These are phyloP conservation scores for Letharia lupina DNA, from an alignment of 495 filamentous ascomycete genomes.

Conservation along the genomic window DNA sequence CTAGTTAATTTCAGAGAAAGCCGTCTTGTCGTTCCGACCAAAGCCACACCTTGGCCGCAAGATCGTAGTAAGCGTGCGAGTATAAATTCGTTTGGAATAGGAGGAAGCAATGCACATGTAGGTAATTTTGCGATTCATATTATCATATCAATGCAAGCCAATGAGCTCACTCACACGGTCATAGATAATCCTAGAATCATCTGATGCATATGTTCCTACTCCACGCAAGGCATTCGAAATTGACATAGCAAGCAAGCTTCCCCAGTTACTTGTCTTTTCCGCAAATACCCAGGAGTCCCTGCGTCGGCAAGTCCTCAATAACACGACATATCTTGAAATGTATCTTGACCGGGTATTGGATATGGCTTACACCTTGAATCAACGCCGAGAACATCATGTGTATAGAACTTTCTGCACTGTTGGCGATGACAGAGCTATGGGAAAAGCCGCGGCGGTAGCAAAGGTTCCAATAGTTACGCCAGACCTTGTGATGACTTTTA, in stretches of 20 bases:
- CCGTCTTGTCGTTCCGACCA: slow-evolving; percentile 23
- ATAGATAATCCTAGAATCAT: slow-evolving; percentile 21
- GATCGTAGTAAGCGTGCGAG: slow-evolving; percentile 24
- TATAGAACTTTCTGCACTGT: slow-evolving; percentile 24
- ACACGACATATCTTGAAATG: slow-evolving; percentile 12
- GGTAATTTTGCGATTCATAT: background rate
- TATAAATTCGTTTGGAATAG: slow-evolving; percentile 31
- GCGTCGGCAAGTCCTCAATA: background rate
- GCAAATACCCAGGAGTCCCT: slow-evolving; percentile 15
- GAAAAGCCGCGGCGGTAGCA: background rate
- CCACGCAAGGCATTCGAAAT: background rate
- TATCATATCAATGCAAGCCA: background rate
- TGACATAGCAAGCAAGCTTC: background rate
- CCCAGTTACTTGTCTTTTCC: slow-evolving; percentile 5
- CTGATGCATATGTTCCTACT: background rate
- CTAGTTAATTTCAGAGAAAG: slow-evolving; percentile 27
- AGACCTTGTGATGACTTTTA: slow-evolving; percentile 25
- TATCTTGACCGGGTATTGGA: slow-evolving; percentile 15
- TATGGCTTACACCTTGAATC: slow-evolving; percentile 26
- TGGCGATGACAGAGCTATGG: background rate
- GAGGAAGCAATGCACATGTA: slow-evolving; percentile 31
- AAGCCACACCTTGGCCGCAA: slow-evolving; percentile 30
- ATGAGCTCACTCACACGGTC: slow-evolving; percentile 1
- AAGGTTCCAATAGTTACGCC: background rate
- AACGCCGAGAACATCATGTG: slow-evolving; percentile 23